These are phyloP conservation scores for Halenospora varia DNA, from an alignment of 495 filamentous ascomycete species.

Conservation along the genomic window DNA sequence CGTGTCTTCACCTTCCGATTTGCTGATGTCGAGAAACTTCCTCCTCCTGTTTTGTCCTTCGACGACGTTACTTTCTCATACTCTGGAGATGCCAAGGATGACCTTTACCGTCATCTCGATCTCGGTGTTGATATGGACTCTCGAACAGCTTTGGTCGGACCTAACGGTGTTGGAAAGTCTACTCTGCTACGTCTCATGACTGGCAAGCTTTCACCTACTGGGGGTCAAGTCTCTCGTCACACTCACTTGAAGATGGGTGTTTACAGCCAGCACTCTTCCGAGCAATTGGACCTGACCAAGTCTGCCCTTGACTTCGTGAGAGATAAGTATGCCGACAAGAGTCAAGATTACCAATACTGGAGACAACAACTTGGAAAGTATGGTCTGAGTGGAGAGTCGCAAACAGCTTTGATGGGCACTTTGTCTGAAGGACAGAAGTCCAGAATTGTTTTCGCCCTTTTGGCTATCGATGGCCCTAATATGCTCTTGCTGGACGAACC, in stretches of 20 bases:
- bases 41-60: slow-evolving; percentile 92
- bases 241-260: slow-evolving; percentile 97
- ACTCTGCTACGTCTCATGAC: slow-evolving; percentile 97
- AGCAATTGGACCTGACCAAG: slow-evolving; percentile 98
- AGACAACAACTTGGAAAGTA: slow-evolving; percentile 94
- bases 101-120: slow-evolving; percentile 93
- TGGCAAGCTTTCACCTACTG: slow-evolving; percentile 83
- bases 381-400: slow-evolving; percentile 83
- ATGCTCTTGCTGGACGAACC: slow-evolving; percentile 98
- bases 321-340: slow-evolving; percentile 85
- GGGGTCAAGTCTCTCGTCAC: slow-evolving; percentile 79
- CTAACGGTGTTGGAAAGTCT: slow-evolving; percentile 99
- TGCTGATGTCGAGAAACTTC: slow-evolving; percentile 96
- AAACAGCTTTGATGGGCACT: slow-evolving; percentile 97
- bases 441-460: slow-evolving; percentile 94
- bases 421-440: slow-evolving; percentile 96
- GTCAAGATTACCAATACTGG: slow-evolving; percentile 99
- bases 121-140: slow-evolving; percentile 99
- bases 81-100: slow-evolving; percentile 82
- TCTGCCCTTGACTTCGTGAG: slow-evolving; percentile 95
- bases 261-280: slow-evolving; percentile 96
- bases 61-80: slow-evolving; percentile 98
- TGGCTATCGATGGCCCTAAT: slow-evolving; percentile 95
- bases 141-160: slow-evolving; percentile 92
- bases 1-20: slow-evolving; percentile 97